A percentile compares a stretch with the other conserved stretches of the same genome.
phyloP scores from a whole-genome alignment of 2,329 filamentous ascomycete genomes.

The Simplicillium aogashimaense region DNA sequence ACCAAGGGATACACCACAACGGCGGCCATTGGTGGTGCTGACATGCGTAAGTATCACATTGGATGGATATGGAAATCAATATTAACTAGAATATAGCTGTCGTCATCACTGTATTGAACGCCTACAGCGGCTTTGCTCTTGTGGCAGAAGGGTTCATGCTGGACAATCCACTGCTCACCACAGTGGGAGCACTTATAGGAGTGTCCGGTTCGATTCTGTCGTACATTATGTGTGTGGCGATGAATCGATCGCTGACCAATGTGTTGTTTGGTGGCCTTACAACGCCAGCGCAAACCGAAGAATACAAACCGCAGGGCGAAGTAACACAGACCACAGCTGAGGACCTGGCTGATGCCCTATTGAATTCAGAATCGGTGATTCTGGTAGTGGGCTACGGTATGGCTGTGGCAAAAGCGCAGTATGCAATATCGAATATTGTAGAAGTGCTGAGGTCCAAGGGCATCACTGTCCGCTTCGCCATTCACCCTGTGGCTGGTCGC shows the following conservation, averaged over 20 bases:
- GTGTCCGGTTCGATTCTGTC: conserved; percentile 83
- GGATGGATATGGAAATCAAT: conserved; percentile 2
- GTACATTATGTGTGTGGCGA: conserved; percentile 79
- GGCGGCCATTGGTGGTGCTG: conserved; percentile 80
- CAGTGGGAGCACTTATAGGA: conserved; percentile 77
- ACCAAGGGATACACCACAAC: conserved; percentile 83
- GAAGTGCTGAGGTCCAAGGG: conserved; percentile 62
- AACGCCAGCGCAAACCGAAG: conserved; percentile 41
- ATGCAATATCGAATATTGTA: conserved; percentile 78
- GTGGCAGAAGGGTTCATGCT: conserved; percentile 91
- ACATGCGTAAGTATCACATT: conserved; percentile 57
- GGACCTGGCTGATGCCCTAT: conserved; percentile 66
- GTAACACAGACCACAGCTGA: conserved; percentile 72
- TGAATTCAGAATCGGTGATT: conserved; percentile 74
- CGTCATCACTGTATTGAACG: conserved; percentile 82
- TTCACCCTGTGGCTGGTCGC: conserved; percentile 80
- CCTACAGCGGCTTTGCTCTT: conserved; percentile 82
- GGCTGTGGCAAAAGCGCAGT: conserved; percentile 90
- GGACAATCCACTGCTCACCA: conserved; percentile 75
- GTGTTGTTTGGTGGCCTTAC: conserved; percentile 68
- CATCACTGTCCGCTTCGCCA: conserved; percentile 77
- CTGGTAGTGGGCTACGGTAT: conserved; percentile 90
- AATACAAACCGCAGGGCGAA: conserved; percentile 70
- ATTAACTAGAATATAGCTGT: conserved; percentile 38
- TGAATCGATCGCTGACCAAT: conserved; percentile 85